These are phyloP conservation scores for Cucurbita moschata DNA, from an alignment of 306 rosid species.

Conservation along the genomic window DNA sequence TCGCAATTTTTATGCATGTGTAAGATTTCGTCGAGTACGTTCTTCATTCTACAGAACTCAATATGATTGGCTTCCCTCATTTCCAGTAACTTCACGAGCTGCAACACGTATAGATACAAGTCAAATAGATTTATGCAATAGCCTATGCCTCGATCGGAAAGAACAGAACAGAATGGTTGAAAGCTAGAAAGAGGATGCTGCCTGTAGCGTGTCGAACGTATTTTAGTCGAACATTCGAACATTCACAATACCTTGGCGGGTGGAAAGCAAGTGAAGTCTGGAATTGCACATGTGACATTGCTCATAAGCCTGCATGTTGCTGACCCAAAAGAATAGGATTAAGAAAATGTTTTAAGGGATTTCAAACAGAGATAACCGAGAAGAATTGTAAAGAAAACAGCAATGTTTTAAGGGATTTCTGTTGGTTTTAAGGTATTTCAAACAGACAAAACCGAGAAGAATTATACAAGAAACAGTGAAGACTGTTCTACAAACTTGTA, in stretches of 20 bases:
- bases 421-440: not conserved
- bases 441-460: not conserved
- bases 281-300: constrained; percentile 61
- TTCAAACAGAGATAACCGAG: not conserved
- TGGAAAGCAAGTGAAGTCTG: constrained; percentile 89
- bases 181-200: not conserved
- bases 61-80: constrained; percentile 85
- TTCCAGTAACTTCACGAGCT: constrained; percentile 96
- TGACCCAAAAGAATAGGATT: constrained; percentile 22
- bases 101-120: constrained; percentile 17
- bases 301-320: constrained; percentile 84
- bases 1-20: constrained; percentile 48
- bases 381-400: not conserved
- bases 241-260: constrained; percentile 67
- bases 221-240: not conserved
- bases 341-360: constrained; percentile 2
- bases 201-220: not conserved
- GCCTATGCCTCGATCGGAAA: not conserved
- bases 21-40: constrained; percentile 71
- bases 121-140: not conserved
- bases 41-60: constrained; percentile 85
- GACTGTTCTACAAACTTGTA: not conserved
- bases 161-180: not conserved
- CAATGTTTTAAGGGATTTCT: constrained; percentile 1
- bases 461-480: not conserved